Evolutionary conservation across 345 rosid species (phyloP).

Genomic region (Salix arbutifolia): DNA sequence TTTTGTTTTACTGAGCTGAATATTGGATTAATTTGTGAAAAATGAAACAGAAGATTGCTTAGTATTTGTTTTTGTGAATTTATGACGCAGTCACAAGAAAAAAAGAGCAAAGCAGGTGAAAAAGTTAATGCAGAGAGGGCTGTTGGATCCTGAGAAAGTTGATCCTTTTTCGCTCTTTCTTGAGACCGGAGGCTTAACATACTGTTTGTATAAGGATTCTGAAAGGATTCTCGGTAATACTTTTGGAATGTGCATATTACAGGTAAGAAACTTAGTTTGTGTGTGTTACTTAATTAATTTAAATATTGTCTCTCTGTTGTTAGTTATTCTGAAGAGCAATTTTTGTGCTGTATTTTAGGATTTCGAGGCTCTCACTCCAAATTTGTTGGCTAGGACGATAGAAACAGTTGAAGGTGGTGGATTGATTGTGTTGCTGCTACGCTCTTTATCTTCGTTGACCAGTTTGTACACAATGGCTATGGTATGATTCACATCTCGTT

Average conservation of each 20-base stretch:
- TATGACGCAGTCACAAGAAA: conserved; percentile 66
- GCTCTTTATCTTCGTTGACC: conserved; percentile 78
- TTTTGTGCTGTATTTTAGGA: conserved; percentile 44
- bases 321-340: conserved; percentile 5
- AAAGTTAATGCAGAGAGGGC: conserved; percentile 78
- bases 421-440: conserved; percentile 65
- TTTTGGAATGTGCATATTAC: conserved; percentile 92
- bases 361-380: conserved; percentile 95
- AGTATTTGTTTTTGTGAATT: neutral
- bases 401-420: conserved; percentile 99
- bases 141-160: conserved; percentile 84
- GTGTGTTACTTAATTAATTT: neutral
- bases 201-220: conserved; percentile 86
- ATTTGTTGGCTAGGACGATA: conserved; percentile 89
- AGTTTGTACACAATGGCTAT: conserved; percentile 92
- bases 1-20: neutral
- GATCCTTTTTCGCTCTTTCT: conserved; percentile 87
- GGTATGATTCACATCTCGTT: conserved; percentile 43
- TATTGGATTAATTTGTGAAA: neutral
- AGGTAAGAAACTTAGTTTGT: conserved; percentile 39
- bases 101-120: conserved; percentile 87
- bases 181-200: conserved; percentile 79
- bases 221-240: conserved; percentile 89
- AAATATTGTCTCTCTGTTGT: neutral
- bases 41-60: neutral